These are phyloP conservation scores for Penicillium samsonianum DNA, from an alignment of 495 filamentous ascomycete species.

Conservation along the genomic window DNA sequence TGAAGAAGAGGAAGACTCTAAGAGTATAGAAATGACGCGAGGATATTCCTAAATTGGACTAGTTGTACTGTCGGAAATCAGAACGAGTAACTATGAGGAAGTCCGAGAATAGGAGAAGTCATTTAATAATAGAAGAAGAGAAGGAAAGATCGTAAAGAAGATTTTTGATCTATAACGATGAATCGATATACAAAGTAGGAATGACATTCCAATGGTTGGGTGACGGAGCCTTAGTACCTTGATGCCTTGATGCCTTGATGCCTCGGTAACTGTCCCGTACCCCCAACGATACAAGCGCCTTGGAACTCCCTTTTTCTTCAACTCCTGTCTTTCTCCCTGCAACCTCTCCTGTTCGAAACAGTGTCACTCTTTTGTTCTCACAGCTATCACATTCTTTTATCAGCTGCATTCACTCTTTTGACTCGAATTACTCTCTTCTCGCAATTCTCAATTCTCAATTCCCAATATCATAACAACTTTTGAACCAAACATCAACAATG, in stretches of 20 bases:
- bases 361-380: slow-evolving; percentile 31
- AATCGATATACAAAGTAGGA: too few relatives aligned
- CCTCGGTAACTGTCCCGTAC: slow-evolving; percentile 6
- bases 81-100: neutral
- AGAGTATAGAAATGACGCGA: too few relatives aligned
- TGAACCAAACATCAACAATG: slow-evolving; percentile 25
- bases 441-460: neutral
- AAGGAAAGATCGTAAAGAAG: too few relatives aligned
- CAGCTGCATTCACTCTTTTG: slow-evolving; percentile 44
- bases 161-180: neutral
- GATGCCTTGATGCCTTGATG: neutral
- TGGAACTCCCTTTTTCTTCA: slow-evolving; percentile 12
- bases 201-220: slow-evolving; percentile 23
- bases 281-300: slow-evolving; percentile 16
- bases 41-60: neutral
- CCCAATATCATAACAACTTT: slow-evolving; percentile 7
- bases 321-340: slow-evolving; percentile 16
- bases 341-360: slow-evolving; percentile 28
- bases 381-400: slow-evolving; percentile 43
- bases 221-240: too few relatives aligned
- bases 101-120: too few relatives aligned
- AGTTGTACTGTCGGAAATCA: neutral
- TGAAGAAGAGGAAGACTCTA: too few relatives aligned
- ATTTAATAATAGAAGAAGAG: too few relatives aligned
- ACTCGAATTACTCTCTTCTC: neutral